phyloP scores from a whole-genome alignment of 1,139 yeast species.

The Spathaspora sp. region DNA sequence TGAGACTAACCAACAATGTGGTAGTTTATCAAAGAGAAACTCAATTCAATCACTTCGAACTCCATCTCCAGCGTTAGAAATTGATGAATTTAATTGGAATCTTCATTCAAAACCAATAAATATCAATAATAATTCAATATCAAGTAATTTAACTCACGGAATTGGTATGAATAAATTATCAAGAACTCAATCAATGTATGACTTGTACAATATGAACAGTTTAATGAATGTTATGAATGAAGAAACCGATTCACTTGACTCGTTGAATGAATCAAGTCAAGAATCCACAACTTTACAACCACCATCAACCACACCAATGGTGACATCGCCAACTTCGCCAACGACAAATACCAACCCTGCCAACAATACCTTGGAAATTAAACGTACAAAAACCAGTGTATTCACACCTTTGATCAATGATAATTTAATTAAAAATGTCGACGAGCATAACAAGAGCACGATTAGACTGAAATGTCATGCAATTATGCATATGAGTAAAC shows the following conservation, averaged over 20 bases:
- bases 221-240: constrained; percentile 10
- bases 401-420: constrained; percentile 24
- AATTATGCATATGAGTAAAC: constrained; percentile 25
- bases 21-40: constrained; percentile 24
- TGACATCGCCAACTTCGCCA: neutral
- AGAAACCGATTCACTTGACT: constrained; percentile 5
- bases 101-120: constrained; percentile 13
- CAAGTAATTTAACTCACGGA: constrained; percentile 1
- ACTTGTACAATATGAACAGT: constrained; percentile 23
- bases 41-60: constrained; percentile 38
- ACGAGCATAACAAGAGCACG: constrained; percentile 22
- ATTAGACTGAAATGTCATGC: constrained; percentile 27
- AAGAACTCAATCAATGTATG: constrained; percentile 41
- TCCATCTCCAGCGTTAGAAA: constrained; percentile 50
- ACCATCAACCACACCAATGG: neutral
- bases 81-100: constrained; percentile 43
- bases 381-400: constrained; percentile 28
- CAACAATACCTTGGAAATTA: constrained; percentile 19
- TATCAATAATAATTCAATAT: constrained; percentile 7
- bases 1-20: constrained; percentile 9
- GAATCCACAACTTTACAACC: neutral
- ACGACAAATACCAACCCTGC: neutral
- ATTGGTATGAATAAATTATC: constrained; percentile 24
- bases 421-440: constrained; percentile 19
- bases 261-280: constrained; percentile 3